Evolutionary conservation across 179 eudicot genomes (phyloP).

Genomic region (Carnegiea gigantea): DNA sequence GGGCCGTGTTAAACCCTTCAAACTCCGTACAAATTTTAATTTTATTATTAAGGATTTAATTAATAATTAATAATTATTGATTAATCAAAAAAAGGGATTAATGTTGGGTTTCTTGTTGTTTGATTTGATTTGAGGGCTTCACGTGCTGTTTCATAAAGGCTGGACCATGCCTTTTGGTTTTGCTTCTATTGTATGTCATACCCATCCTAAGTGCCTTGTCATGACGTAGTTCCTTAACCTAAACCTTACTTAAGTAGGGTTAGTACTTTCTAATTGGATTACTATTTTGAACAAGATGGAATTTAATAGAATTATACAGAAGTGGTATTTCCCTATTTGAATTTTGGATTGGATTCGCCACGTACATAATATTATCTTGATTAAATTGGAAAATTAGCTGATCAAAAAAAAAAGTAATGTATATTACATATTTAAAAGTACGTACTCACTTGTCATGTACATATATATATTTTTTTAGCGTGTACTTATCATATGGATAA

Average conservation of each 20-base stretch:
- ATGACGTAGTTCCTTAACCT: neutral
- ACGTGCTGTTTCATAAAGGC: slow-evolving; percentile 32
- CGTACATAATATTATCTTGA: neutral
- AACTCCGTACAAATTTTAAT: slow-evolving; percentile 22
- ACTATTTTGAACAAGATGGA: neutral
- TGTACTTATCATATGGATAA: too few species aligned
- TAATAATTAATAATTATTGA: neutral
- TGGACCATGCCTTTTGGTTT: slow-evolving; percentile 11
- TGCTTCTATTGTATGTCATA: neutral
- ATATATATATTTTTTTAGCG: too few species aligned
- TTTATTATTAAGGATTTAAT: neutral
- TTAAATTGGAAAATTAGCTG: neutral
- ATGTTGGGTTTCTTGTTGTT: neutral
- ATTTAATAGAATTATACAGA: neutral
- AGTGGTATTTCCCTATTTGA: neutral
- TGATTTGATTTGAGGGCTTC: slow-evolving; percentile 28
- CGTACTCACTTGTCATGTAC: too few species aligned
- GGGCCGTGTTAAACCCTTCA: slow-evolving; percentile 21
- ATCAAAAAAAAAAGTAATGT: too few species aligned
- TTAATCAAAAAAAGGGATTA: slow-evolving; percentile 5
- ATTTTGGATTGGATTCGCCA: neutral
- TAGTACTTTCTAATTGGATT: neutral
- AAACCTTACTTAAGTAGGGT: neutral
- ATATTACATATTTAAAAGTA: too few species aligned
- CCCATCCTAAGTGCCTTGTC: neutral